phyloP scores from a whole-genome alignment of 495 filamentous ascomycete species.

The Mytilinidion resinicola region DNA sequence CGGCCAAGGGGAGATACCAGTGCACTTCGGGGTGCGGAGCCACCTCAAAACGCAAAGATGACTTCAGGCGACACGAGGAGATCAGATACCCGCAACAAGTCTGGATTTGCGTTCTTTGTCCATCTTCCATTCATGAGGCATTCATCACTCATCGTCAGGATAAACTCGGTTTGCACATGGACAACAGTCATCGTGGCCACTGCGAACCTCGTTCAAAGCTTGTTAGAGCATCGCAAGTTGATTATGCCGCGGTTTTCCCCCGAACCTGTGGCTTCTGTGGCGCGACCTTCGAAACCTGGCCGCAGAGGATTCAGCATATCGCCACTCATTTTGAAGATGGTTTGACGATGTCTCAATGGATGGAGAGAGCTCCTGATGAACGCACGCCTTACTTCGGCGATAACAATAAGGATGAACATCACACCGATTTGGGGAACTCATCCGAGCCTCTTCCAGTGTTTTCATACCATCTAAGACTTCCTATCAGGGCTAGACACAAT shows the following conservation, averaged over 20 bases:
- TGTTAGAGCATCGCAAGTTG: neutral
- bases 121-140: neutral
- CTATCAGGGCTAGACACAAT: neutral
- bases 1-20: neutral
- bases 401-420: neutral
- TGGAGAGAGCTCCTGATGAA: neutral
- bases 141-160: slow-evolving; percentile 4
- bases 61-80: neutral
- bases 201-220: neutral
- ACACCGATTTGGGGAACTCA: neutral
- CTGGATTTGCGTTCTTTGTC: neutral
- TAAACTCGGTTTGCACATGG: neutral
- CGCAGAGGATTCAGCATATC: neutral
- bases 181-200: neutral
- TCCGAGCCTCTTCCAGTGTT: no score
- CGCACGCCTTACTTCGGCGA: neutral
- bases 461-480: neutral
- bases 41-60: neutral
- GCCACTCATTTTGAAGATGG: neutral
- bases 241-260: neutral
- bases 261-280: neutral
- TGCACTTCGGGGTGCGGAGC: slow-evolving; percentile 3
- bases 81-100: neutral
- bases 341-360: neutral
- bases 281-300: neutral